These are phyloP conservation scores for Septoria linicola DNA, from an alignment of 2,329 filamentous ascomycete species.

Conservation along the genomic window DNA sequence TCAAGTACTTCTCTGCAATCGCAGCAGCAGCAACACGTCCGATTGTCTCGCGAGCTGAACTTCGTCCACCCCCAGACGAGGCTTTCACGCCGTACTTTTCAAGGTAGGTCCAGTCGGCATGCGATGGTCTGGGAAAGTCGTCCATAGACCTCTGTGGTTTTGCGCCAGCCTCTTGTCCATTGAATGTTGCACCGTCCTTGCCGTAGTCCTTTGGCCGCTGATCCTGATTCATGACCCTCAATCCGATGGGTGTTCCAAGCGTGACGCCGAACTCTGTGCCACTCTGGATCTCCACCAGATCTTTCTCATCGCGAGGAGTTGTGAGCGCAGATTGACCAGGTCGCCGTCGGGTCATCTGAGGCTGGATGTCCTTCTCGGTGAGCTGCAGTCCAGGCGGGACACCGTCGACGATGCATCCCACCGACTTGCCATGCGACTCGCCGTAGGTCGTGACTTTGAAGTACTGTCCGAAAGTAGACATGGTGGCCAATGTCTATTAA, in stretches of 20 bases:
- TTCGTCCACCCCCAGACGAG: constrained; percentile 82
- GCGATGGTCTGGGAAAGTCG: constrained; percentile 82
- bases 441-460: constrained; percentile 83
- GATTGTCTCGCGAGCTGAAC: constrained; percentile 92
- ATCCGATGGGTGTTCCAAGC: constrained; percentile 83
- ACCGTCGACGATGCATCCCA: constrained; percentile 93
- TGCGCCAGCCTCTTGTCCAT: constrained; percentile 7
- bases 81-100: constrained; percentile 97
- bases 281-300: constrained; percentile 86
- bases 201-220: constrained; percentile 91
- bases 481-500: constrained; percentile 51
- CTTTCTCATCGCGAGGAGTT: constrained; percentile 90
- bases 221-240: constrained; percentile 88
- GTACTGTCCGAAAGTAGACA: constrained; percentile 84
- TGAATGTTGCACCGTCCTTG: constrained; percentile 41
- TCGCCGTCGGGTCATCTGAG: constrained; percentile 85
- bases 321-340: constrained; percentile 88
- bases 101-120: constrained; percentile 95
- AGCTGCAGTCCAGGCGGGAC: constrained; percentile 84
- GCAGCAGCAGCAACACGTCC: constrained; percentile 84
- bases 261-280: constrained; percentile 88
- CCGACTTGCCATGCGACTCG: constrained; percentile 86
- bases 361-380: constrained; percentile 75
- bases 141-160: constrained; percentile 70
- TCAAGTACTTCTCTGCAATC: constrained; percentile 90